A percentile compares a stretch with the other conserved stretches of the same genome.
phyloP scores from a whole-genome alignment of 805 yeast species.

The Candida takata region DNA sequence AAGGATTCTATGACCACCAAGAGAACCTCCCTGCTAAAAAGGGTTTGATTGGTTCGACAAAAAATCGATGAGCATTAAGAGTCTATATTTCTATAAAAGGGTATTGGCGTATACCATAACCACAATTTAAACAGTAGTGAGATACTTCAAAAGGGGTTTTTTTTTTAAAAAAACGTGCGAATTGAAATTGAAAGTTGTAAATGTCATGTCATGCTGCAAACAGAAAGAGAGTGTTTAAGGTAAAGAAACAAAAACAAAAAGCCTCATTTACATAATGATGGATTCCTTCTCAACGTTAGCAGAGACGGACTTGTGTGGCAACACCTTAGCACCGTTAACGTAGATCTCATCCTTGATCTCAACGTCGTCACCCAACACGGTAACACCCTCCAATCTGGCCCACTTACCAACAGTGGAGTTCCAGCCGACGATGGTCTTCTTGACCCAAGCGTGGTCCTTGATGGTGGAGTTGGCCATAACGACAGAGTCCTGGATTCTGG shows the following conservation, averaged over 20 bases:
- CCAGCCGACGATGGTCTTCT: slow-evolving; percentile 98
- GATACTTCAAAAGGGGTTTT: no score
- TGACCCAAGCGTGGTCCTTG: slow-evolving; percentile 97
- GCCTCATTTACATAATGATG: slow-evolving; percentile 92
- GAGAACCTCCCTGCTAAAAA: no score
- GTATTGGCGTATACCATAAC: no score
- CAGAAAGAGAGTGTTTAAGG: no score
- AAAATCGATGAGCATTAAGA: neutral
- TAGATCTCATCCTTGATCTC: slow-evolving; percentile 97
- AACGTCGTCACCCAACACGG: slow-evolving; percentile 98
- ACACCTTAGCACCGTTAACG: slow-evolving; percentile 98
- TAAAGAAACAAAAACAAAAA: no score
- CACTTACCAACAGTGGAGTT: slow-evolving; percentile 95
- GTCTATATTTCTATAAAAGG: no score
- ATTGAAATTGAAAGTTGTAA: neutral
- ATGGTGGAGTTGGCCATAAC: slow-evolving; percentile 84
- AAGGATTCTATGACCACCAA: no score
- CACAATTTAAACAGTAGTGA: no score
- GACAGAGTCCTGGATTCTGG: slow-evolving; percentile 93
- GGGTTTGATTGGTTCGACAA: no score
- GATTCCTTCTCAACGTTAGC: slow-evolving; percentile 96
- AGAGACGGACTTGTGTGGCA: slow-evolving; percentile 96
- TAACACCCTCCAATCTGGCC: slow-evolving; percentile 97
- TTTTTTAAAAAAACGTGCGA: neutral
- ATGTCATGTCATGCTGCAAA: no score